Base-by-base conservation (phyloP, 1,284 basidiomycete genomes). In the Volvariella surrecta region DNA sequence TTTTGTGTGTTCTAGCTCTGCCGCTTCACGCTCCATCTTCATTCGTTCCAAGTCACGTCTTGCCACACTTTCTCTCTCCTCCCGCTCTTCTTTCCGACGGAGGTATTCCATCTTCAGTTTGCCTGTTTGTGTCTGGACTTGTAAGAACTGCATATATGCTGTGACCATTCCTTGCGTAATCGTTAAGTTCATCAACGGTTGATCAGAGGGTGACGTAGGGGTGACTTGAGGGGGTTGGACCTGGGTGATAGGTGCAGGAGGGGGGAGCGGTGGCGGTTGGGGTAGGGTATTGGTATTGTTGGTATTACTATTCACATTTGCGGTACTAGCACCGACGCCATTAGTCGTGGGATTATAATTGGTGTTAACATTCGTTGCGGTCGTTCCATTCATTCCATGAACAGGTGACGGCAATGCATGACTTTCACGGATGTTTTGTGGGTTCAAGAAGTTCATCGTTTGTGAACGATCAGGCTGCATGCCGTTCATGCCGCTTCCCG, bases 101-200 rank as follows among this genome's bases (percentile, higher is more conserved):
- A 84, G 51, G 49, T 81, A 77, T 45, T 83, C 81, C 39, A 81
- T 62, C 53, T 80, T 79, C 58, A 75, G 65, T 52, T 76, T 75
- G 41, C 68, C 67, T 15, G 75, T 70, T 49, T 79, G 75, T 21
- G 67, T 73, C 50, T 80, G 77, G 19, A 70, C 59, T 48, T 74
- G 74, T 32, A 83, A 57, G 44, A 73, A 68, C 46, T 79, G 73
- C 51, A 81, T 56, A 50, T 74, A 81, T 7, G 74, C 66, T 9
- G 68, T 61, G 40, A 82, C 59, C 59, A 85, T 65, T 16, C 70
- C 68, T 48, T 78, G 74, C 1, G 76, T 68, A n/a, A 81, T 54
- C 3, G 70, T 61, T 28, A 82, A 56, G 43, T 73, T 74, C 32
- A 73, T 56, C 19, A 74, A 54, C 2, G 69, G 55, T 39, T 65